A percentile compares a stretch with the other conserved stretches of the same genome.
Conservation (phyloP, 164 flowering plant species). For the Liquidambar formosana region DNA sequence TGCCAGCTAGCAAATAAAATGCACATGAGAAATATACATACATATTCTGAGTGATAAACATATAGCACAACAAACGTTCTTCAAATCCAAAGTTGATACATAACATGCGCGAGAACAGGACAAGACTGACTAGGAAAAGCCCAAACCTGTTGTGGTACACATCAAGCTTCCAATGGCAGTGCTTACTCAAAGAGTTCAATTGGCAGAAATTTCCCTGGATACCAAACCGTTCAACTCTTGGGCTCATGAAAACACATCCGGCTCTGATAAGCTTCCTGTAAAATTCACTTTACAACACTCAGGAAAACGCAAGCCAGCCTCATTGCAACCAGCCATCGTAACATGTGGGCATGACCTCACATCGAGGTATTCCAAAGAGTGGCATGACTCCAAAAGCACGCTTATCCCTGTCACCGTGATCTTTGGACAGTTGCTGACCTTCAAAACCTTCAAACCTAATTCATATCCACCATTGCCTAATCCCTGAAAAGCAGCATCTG, state of each 20-base stretch:
- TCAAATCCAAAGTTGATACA: background rate
- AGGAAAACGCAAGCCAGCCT: slow-evolving; percentile 82
- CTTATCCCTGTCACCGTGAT: slow-evolving; percentile 67
- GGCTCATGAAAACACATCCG: slow-evolving; percentile 37
- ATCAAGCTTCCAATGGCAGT: background rate
- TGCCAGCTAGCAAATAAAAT: background rate
- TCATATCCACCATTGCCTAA: slow-evolving; percentile 37
- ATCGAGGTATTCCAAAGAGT: slow-evolving; percentile 68
- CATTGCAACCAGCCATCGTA: slow-evolving; percentile 58
- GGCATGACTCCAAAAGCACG: slow-evolving; percentile 58
- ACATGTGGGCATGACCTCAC: slow-evolving; percentile 81
- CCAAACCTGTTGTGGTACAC: background rate
- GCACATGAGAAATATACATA: slow-evolving; percentile 1
- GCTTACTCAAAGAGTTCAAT: background rate
- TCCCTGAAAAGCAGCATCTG: slow-evolving; percentile 70
- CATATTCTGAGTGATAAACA: background rate
- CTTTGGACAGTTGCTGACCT: slow-evolving; percentile 74
- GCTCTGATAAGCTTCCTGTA: slow-evolving; percentile 58
- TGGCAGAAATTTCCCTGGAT: background rate
- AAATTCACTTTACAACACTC: slow-evolving; percentile 71
- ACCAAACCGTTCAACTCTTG: background rate
- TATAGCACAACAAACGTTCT: background rate
- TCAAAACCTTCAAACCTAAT: slow-evolving; percentile 58
- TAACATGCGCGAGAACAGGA: background rate
- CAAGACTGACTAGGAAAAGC: background rate